These are phyloP conservation scores for Candida glaebosa DNA, from an alignment of 805 yeast species.

Conservation along the genomic window DNA sequence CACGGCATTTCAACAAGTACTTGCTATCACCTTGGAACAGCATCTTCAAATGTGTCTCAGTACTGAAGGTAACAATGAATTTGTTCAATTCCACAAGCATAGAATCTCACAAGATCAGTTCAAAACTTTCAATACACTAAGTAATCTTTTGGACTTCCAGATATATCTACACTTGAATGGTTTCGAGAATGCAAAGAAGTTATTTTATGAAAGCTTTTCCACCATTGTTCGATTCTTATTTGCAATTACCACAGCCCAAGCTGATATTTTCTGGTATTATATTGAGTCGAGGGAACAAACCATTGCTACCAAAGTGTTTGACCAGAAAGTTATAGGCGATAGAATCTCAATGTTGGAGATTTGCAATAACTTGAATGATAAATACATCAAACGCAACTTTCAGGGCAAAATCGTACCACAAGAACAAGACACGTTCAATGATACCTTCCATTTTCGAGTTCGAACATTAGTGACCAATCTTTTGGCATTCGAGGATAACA, in stretches of 20 bases:
- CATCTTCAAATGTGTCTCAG: slow-evolving; percentile 1
- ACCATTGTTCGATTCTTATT: slow-evolving; percentile 21
- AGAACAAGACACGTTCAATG: slow-evolving; percentile 38
- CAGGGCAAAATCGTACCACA: slow-evolving; percentile 26
- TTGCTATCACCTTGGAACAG: slow-evolving; percentile 1
- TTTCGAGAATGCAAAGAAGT: slow-evolving; percentile 15
- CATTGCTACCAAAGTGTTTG: slow-evolving; percentile 24
- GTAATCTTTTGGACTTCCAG: slow-evolving; percentile 24
- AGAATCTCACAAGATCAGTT: slow-evolving; percentile 2
- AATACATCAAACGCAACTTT: slow-evolving; percentile 14
- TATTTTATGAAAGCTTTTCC: slow-evolving; percentile 24
- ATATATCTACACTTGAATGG: slow-evolving; percentile 16
- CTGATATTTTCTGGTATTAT: slow-evolving; percentile 34
- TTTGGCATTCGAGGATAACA: slow-evolving; percentile 39
- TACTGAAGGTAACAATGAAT: not conserved
- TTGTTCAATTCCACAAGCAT: slow-evolving; percentile 3
- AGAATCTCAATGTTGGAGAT: slow-evolving; percentile 38
- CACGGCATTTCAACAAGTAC: slow-evolving; percentile 17
- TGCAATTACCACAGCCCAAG: slow-evolving; percentile 16
- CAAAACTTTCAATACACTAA: slow-evolving; percentile 13
- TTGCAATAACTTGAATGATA: slow-evolving; percentile 37
- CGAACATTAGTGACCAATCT: slow-evolving; percentile 30
- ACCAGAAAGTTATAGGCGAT: slow-evolving; percentile 25
- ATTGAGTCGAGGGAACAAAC: slow-evolving; percentile 29
- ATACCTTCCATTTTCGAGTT: slow-evolving; percentile 33